Evolutionary conservation across 1,139 yeast genomes (phyloP).

Genomic region (Saccharomyces uvarum): DNA sequence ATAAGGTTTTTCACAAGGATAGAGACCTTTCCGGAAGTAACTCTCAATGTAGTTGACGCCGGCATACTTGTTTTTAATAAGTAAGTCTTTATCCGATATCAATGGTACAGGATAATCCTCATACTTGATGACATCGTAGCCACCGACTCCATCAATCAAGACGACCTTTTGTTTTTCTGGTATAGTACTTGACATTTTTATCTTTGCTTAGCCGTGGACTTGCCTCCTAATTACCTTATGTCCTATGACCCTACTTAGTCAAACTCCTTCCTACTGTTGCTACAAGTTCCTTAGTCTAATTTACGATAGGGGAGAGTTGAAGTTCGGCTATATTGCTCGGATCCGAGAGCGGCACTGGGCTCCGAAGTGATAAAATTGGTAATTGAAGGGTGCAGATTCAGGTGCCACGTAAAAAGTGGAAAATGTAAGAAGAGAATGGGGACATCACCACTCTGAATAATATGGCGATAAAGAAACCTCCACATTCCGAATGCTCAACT

Average conservation of each 20-base stretch:
- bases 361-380: background rate
- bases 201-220: background rate
- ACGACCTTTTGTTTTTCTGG: constrained; percentile 57
- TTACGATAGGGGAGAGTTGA: background rate
- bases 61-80: constrained; percentile 63
- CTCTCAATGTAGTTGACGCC: constrained; percentile 81
- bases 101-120: constrained; percentile 53
- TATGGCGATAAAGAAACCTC: background rate
- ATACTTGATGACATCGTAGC: constrained; percentile 47
- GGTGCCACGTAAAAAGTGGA: background rate
- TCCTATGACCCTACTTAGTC: no score
- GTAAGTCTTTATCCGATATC: constrained; percentile 46
- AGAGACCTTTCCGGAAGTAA: constrained; percentile 72
- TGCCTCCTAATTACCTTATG: no score
- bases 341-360: constrained; percentile 1
- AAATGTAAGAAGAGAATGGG: background rate
- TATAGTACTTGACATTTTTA: constrained; percentile 20
- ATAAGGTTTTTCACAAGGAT: constrained; percentile 53
- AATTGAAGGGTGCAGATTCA: background rate
- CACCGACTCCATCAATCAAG: constrained; percentile 47
- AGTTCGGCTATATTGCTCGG: background rate
- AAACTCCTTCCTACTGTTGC: background rate
- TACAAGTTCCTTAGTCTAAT: background rate
- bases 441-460: background rate
- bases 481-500: background rate